Evolutionary conservation across 2,329 filamentous ascomycete genomes (phyloP), one percentile per base, ranked within the genome.

Genomic region (Lojkania enalia): DNA sequence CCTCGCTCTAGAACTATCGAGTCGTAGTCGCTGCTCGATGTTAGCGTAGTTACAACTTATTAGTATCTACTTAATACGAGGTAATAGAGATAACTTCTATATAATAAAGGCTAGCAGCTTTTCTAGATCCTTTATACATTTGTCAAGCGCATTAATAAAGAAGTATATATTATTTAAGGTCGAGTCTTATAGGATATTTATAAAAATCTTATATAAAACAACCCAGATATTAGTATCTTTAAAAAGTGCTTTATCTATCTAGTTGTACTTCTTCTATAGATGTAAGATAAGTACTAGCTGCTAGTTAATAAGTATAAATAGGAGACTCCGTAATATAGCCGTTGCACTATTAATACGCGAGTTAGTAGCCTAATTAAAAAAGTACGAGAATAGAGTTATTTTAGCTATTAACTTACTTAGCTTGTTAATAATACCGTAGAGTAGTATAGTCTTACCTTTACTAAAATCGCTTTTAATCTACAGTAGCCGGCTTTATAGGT

Each of bases 31-130:
- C n/a, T 64, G 42, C 35, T 73, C 60, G 33, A 77, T 74, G 0
- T 0, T 45, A 14, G 14, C 52, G 57, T 48, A 61, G 16, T 76
- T 74, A 3, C 75, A 74, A 38, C 75, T 77, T 0, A 72, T 72
- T 18, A 39, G 29, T 12, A 39, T 18, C 37, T 19, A 18, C 12
- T 11, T 29, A 12, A 31, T 25, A 31, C 7, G 16, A 31, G 0
- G 75, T 48, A 27, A 39, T 46, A 70, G 12, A 40, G 35, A 45
- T n/a, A 27, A 45, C 16, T 5, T 45, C 27, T 40, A n/a, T 4
- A 45, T 29, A 25, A 45, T 29, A 6, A 44, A 44, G 40, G n/a
- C n/a, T n/a, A n/a, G n/a, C n/a, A n/a, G n/a, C n/a, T n/a, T n/a
- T n/a, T n/a, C n/a, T n/a, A n/a, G 15, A 20, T 40, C 37, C 20